Evolutionary conservation across 768 basidiomycete genomes (phyloP), one percentile per base, ranked within the genome.

Genomic region (Phanerochaete carnosa): DNA sequence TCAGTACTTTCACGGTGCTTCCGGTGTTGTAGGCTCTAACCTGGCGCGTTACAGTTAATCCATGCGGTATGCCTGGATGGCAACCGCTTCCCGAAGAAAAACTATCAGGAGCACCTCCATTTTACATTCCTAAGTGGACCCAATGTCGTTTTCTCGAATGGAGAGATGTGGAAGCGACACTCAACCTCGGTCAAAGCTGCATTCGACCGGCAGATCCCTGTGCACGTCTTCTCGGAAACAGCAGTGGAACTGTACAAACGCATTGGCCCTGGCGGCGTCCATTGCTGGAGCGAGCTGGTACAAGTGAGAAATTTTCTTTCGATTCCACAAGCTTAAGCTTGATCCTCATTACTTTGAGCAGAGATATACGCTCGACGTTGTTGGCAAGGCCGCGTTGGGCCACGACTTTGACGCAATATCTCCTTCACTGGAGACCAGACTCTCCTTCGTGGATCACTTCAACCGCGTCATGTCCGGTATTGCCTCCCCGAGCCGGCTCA

Each of bases 1-100:
- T 76, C 49, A 23, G 70, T 59, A 2, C n/a, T 6, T 37, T 26
- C 19, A n/a, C n/a, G n/a, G n/a, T n/a, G n/a, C n/a, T n/a, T n/a
- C 19, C 2, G 15, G 22, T 55, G 23, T 15, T 47, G 9, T 19
- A 7, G n/a, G 23, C n/a, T 26, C 22, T 28, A 25, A n/a, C n/a
- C 35, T 19, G 22, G 16, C 11, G 8, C 49, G 12, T 23, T 12
- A 47, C 13, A n/a, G n/a, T 23, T 47, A 8, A 47, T 23, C 11
- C 46, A 23, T 23, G 23, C 22, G 11, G 22, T 47, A 12, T 12
- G 46, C 46, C 22, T 47, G 12, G 23, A 47, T 23, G 46, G 46
- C 8, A 8, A 47, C 46, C 46, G 22, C 8, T 12, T 47, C 46
- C 22, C 46, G 8, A 47, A 47, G 46, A 12, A 47, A 47, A 12